These are phyloP conservation scores for Cucumis sativus DNA, from an alignment of 306 rosid genomes.

Conservation along the genomic window DNA sequence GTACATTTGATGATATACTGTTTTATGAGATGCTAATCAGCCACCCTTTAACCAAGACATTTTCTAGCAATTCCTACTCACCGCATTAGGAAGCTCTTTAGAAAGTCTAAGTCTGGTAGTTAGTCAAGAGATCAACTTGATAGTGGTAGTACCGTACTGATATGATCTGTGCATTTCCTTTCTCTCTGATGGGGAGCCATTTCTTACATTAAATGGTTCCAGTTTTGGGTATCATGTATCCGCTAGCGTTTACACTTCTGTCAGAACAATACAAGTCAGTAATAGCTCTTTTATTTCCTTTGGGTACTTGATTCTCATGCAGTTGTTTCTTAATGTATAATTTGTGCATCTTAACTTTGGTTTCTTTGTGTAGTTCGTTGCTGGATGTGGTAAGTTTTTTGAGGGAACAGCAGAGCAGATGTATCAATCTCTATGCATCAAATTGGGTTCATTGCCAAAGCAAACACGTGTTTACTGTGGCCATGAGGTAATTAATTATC, in stretches of 20 bases:
- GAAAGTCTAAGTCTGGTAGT: background rate
- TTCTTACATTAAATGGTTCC: background rate
- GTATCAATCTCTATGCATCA: slow-evolving; percentile 68
- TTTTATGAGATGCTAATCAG: background rate
- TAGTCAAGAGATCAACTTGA: background rate
- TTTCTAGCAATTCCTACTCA: background rate
- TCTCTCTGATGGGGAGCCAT: background rate
- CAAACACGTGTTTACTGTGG: slow-evolving; percentile 80
- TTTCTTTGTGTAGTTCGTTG: slow-evolving; percentile 49
- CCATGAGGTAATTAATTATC: slow-evolving; percentile 58
- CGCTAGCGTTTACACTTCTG: background rate
- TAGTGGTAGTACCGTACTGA: background rate
- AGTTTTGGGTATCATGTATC: background rate
- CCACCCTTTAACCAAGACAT: background rate
- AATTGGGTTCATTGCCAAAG: slow-evolving; percentile 71
- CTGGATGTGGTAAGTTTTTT: slow-evolving; percentile 78
- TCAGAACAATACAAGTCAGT: background rate
- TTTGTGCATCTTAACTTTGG: background rate
- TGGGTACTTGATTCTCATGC: background rate
- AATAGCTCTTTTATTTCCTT: background rate
- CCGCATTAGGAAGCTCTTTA: background rate
- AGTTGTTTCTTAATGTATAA: background rate
- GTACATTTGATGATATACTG: background rate
- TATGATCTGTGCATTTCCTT: background rate
- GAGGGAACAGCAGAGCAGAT: slow-evolving; percentile 97